Evolutionary conservation across 2,329 filamentous ascomycete genomes (phyloP).

Genomic region (Lasiodiplodia sp.): DNA sequence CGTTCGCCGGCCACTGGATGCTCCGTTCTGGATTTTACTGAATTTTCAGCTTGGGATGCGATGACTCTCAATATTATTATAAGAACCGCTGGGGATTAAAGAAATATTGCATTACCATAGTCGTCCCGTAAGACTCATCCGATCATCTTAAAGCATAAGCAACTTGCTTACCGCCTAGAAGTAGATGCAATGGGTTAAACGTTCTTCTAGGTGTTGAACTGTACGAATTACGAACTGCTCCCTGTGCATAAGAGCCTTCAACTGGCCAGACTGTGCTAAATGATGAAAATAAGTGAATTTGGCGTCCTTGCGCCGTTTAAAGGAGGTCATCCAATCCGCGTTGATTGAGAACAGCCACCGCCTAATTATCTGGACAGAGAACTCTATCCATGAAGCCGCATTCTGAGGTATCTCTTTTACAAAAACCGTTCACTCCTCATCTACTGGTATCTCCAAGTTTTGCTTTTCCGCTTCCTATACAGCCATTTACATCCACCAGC

Average conservation of each 20-base stretch:
- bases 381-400: neutral
- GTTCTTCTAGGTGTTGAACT: neutral
- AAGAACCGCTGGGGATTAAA: too few species aligned
- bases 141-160: too few species aligned
- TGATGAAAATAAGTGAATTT: neutral
- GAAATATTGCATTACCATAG: too few species aligned
- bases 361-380: neutral
- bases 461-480: slow-evolving; percentile 3
- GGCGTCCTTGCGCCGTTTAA: neutral
- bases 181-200: neutral
- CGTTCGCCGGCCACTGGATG: too few species aligned
- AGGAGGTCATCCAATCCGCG: neutral
- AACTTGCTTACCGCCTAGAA: too few species aligned
- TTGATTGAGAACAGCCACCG: neutral
- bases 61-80: too few species aligned
- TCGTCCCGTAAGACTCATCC: too few species aligned
- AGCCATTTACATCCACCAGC: neutral
- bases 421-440: neutral
- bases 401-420: neutral
- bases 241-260: neutral
- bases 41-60: too few species aligned
- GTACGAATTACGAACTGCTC: too few species aligned
- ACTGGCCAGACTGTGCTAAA: too few species aligned
- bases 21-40: too few species aligned
- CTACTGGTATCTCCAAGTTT: neutral